Conservation (phyloP, 768 basidiomycete species). For the Podaxis sp. region DNA sequence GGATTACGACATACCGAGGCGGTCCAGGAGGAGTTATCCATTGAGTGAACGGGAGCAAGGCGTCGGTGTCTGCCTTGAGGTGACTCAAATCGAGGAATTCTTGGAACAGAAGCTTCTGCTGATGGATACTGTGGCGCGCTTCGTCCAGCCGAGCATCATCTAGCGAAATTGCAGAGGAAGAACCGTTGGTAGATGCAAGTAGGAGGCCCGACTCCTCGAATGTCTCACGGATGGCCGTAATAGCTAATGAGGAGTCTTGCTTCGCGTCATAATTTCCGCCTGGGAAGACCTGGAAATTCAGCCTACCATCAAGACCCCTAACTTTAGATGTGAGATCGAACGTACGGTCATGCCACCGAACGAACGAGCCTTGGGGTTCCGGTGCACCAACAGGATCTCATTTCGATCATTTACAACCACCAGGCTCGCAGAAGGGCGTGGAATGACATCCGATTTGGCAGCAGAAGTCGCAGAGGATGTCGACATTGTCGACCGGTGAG, state of each 20-base stretch:
- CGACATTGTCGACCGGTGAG: constrained; percentile 11
- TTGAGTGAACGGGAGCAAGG: constrained; percentile 67
- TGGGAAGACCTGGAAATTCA: constrained; percentile 62
- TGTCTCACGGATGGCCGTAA: constrained; percentile 73
- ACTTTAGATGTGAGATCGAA: constrained; percentile 6
- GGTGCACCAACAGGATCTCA: constrained; percentile 68
- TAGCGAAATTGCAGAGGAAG: constrained; percentile 18
- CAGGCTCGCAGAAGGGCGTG: constrained; percentile 66
- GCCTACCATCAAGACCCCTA: background rate
- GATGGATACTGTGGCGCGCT: constrained; percentile 56
- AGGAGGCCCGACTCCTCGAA: constrained; percentile 76
- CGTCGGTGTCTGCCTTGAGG: constrained; percentile 41
- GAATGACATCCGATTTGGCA: constrained; percentile 21
- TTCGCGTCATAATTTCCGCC: constrained; percentile 65
- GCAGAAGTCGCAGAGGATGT: constrained; percentile 5
- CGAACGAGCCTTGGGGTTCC: constrained; percentile 60
- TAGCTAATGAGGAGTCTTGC: constrained; percentile 54
- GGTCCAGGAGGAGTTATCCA: constrained; percentile 67
- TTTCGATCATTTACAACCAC: constrained; percentile 64
- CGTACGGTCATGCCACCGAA: constrained; percentile 70
- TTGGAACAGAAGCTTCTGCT: constrained; percentile 46
- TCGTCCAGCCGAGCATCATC: constrained; percentile 44
- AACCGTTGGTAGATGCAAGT: constrained; percentile 34
- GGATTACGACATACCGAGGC: constrained; percentile 41
- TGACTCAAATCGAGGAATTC: constrained; percentile 47